These are phyloP conservation scores for Lactarius hengduanensis DNA, from an alignment of 768 basidiomycete genomes.

Conservation along the genomic window DNA sequence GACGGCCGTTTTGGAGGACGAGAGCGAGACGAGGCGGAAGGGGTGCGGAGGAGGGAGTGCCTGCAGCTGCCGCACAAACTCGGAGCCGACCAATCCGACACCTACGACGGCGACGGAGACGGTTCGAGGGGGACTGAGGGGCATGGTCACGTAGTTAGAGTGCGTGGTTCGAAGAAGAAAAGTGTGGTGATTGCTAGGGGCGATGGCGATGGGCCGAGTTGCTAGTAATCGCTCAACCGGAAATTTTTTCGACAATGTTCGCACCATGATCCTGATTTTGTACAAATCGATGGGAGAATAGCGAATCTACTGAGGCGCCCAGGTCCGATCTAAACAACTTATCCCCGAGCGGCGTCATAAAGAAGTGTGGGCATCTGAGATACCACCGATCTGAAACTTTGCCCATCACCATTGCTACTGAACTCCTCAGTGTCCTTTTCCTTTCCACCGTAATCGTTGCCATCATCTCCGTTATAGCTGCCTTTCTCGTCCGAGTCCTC, in stretches of 20 bases:
- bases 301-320: not conserved
- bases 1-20: slow-evolving; percentile 62
- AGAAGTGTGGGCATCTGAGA: not conserved
- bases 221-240: not conserved
- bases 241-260: slow-evolving; percentile 4
- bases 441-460: not conserved
- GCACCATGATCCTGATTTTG: not conserved
- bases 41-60: slow-evolving; percentile 54
- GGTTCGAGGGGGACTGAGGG: slow-evolving; percentile 23
- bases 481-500: not conserved
- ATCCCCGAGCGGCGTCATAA: not conserved
- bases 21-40: slow-evolving; percentile 68
- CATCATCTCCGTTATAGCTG: not conserved
- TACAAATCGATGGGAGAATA: not conserved
- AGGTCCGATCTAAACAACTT: not conserved
- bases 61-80: slow-evolving; percentile 80
- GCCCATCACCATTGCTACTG: not conserved
- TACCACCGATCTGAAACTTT: slow-evolving; percentile 1
- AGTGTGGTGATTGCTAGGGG: not conserved
- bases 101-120: slow-evolving; percentile 78
- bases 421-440: not conserved
- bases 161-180: not conserved
- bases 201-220: not conserved
- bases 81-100: slow-evolving; percentile 88
- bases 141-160: slow-evolving; percentile 6